phyloP scores from a whole-genome alignment of 2,329 filamentous ascomycete genomes.

The Zarea fungicola region DNA sequence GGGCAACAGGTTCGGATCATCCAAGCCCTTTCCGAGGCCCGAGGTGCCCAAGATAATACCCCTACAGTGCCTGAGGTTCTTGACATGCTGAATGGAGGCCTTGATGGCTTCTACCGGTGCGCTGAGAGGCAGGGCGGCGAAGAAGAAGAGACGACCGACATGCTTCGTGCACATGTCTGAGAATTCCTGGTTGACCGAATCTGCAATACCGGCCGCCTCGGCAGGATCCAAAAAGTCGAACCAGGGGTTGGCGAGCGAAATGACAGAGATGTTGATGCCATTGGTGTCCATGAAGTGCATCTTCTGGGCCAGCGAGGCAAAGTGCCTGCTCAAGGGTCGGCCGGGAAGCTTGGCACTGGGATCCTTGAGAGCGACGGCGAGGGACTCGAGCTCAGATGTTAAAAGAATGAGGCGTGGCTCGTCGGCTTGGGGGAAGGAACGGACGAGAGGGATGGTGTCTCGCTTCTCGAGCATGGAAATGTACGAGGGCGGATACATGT shows the following conservation, averaged over 20 bases:
- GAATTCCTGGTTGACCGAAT: constrained; percentile 71
- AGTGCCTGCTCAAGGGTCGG: constrained; percentile 76
- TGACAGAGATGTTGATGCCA: constrained; percentile 73
- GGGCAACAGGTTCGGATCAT: constrained; percentile 68
- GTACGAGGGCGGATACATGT: constrained; percentile 64
- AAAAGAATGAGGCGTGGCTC: constrained; percentile 64
- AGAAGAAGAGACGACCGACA: constrained; percentile 70
- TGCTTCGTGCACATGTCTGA: constrained; percentile 63
- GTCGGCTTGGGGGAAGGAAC: constrained; percentile 52
- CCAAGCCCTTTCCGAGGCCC: constrained; percentile 72
- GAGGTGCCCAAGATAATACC: constrained; percentile 88
- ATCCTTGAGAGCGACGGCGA: constrained; percentile 49
- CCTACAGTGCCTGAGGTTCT: constrained; percentile 60
- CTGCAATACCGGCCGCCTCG: constrained; percentile 59
- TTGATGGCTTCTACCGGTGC: constrained; percentile 58
- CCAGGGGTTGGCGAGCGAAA: constrained; percentile 92
- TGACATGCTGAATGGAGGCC: constrained; percentile 59
- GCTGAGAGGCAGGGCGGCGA: constrained; percentile 74
- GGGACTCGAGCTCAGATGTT: constrained; percentile 40
- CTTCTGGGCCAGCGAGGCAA: constrained; percentile 74
- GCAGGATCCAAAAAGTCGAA: constrained; percentile 69
- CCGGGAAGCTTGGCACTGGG: constrained; percentile 58
- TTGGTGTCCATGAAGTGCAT: constrained; percentile 85
- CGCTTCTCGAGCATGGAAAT: constrained; percentile 56
- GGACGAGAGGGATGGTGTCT: constrained; percentile 63